phyloP scores from a whole-genome alignment of 2,329 filamentous ascomycete species.

The Aspergillus candidus region DNA sequence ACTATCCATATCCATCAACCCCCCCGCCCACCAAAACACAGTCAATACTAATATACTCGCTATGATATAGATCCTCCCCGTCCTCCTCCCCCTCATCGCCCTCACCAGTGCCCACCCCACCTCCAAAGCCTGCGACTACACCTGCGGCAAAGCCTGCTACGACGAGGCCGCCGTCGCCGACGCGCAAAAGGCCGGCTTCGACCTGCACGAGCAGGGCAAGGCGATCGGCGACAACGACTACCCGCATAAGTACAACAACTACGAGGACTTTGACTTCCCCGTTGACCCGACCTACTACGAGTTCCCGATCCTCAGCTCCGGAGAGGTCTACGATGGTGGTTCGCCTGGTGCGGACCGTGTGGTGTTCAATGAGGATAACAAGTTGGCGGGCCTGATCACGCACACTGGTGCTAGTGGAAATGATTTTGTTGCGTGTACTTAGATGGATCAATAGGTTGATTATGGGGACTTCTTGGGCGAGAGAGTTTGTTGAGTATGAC shows the following conservation, averaged over 20 bases:
- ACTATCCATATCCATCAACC: too few species aligned
- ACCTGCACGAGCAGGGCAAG: constrained; percentile 40
- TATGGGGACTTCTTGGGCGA: too few species aligned
- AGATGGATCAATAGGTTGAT: not conserved
- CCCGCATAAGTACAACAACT: constrained; percentile 57
- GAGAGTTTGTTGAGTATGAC: too few species aligned
- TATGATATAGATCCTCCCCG: constrained; percentile 4
- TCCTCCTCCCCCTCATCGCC: constrained; percentile 15
- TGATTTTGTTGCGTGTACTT: constrained; percentile 58
- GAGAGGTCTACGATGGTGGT: constrained; percentile 51
- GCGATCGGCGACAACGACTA: constrained; percentile 40
- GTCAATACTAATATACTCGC: not conserved
- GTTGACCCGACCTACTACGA: constrained; percentile 57
- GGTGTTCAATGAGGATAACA: constrained; percentile 53
- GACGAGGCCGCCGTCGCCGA: constrained; percentile 43
- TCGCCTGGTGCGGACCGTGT: constrained; percentile 63
- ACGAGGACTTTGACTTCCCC: constrained; percentile 56
- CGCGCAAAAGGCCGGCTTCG: constrained; percentile 49
- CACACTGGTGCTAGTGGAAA: constrained; percentile 65
- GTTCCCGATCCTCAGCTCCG: constrained; percentile 52
- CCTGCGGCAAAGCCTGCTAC: constrained; percentile 53
- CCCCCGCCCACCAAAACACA: too few species aligned
- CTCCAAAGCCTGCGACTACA: constrained; percentile 42
- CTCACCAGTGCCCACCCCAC: constrained; percentile 24
- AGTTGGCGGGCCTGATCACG: constrained; percentile 60